Conservation (phyloP, 31 red algal species). For the Asparagopsis taxiformis region DNA sequence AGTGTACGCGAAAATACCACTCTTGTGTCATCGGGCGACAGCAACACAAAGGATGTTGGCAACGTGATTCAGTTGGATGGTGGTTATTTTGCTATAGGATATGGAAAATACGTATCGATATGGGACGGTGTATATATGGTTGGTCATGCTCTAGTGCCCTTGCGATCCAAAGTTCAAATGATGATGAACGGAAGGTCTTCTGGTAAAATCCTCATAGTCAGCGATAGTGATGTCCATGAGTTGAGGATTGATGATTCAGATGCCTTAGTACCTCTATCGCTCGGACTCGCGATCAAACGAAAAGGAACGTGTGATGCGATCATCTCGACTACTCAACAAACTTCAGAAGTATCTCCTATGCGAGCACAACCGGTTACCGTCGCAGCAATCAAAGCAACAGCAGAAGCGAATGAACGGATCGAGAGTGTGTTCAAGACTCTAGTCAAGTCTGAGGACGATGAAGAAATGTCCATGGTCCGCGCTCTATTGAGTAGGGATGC, state of each 20-base stretch:
- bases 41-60: neutral
- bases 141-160: conserved; percentile 14
- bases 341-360: conserved; percentile 5
- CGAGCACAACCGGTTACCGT: conserved; percentile 29
- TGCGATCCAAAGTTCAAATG: neutral
- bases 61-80: neutral
- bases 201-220: neutral
- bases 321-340: conserved; percentile 1
- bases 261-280: neutral
- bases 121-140: conserved; percentile 44
- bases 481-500: conserved; percentile 11
- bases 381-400: conserved; percentile 25
- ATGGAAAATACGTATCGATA: conserved; percentile 34
- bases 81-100: conserved; percentile 30
- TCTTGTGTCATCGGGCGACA: neutral
- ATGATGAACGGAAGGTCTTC: neutral
- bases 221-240: conserved; percentile 12
- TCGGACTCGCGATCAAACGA: conserved; percentile 23
- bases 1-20: neutral
- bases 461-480: conserved; percentile 18
- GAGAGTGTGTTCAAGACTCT: conserved; percentile 6
- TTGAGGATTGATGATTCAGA: neutral
- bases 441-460: conserved; percentile 10
- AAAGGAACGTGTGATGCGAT: conserved; percentile 32
- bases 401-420: conserved; percentile 21